phyloP scores from a whole-genome alignment of 2,329 filamentous ascomycete species.

The Penicillium hesseltinei region DNA sequence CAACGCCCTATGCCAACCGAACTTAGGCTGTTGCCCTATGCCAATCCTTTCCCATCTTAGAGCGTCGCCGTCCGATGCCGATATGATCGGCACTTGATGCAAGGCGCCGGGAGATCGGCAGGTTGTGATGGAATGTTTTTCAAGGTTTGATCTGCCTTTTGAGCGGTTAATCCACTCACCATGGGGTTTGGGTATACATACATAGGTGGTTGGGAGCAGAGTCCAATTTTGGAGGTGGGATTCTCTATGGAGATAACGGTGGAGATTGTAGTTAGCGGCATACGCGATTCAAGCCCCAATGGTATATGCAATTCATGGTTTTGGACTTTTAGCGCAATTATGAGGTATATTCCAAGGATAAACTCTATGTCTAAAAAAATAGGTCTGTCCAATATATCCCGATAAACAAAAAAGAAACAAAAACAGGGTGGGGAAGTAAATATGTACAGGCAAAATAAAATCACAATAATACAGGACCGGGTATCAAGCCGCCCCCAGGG shows the following conservation, averaged over 20 bases:
- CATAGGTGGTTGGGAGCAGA: neutral
- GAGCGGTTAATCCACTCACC: neutral
- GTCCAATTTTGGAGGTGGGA: neutral
- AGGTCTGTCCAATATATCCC: neutral
- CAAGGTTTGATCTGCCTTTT: neutral
- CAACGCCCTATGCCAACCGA: neutral
- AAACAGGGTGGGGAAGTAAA: slow-evolving; percentile 5
- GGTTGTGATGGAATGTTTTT: neutral
- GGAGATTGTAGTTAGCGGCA: neutral
- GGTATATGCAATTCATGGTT: neutral
- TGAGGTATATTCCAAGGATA: neutral
- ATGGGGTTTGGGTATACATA: neutral
- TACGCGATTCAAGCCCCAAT: neutral
- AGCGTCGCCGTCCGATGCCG: neutral
- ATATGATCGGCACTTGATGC: slow-evolving; percentile 18
- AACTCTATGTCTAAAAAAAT: neutral
- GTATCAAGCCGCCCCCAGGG: slow-evolving; percentile 18
- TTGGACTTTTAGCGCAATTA: neutral
- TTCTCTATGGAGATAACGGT: neutral
- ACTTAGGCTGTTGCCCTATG: no score
- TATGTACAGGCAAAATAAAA: slow-evolving; percentile 14
- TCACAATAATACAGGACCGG: slow-evolving; percentile 7
- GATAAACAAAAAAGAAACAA: neutral
- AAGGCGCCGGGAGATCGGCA: slow-evolving; percentile 24
- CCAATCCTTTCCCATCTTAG: neutral